Base-by-base conservation (phyloP, 371 early-diverging fungal genomes). In the Paraphysoderma sedebokerense region DNA sequence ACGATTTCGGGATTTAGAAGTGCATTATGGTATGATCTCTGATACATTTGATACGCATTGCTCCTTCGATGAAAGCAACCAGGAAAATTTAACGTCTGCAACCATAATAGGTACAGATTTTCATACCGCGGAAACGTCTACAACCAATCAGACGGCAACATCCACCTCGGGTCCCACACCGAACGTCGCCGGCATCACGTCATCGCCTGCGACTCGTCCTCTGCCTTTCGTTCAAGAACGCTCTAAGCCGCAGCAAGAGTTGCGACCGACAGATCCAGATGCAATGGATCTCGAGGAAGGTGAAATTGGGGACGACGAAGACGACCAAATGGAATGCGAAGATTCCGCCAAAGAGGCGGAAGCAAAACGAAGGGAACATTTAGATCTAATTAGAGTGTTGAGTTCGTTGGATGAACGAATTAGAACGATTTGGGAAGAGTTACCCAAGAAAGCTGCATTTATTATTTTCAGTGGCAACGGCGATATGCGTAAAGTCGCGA, bases 1-100 rank as follows among this genome's bases (percentile, higher is more conserved):
- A 0, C 50, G 60, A 11, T 42, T 66, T 31, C 48, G 54, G 34
- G 57, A 57, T 38, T 36, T 67, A 12, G 62, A 67, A 22, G 30
- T 28, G 11, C 13, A 42, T 27, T 42, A 9, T 31, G 6, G 8
- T 17, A 17, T 5, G 5, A 17, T 11, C 22, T 15, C 1, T 15
- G 13, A 15, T 19, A 28, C 20, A 1, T 13, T 5, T 28, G 9
- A 24, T 22, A 32, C 8, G 8, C 28, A n/a, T n/a, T n/a, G n/a
- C n/a, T n/a, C n/a, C n/a, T n/a, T n/a, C n/a, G n/a, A n/a, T n/a
- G n/a, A n/a, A n/a, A n/a, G n/a, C n/a, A n/a, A n/a, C n/a, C n/a
- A n/a, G n/a, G n/a, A n/a, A n/a, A n/a, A n/a, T n/a, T n/a, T n/a
- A n/a, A n/a, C n/a, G n/a, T n/a, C n/a, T n/a, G n/a, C n/a, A n/a